Conservation (phyloP, 2,329 filamentous ascomycete species). For the Monosporascus cannonballus region DNA sequence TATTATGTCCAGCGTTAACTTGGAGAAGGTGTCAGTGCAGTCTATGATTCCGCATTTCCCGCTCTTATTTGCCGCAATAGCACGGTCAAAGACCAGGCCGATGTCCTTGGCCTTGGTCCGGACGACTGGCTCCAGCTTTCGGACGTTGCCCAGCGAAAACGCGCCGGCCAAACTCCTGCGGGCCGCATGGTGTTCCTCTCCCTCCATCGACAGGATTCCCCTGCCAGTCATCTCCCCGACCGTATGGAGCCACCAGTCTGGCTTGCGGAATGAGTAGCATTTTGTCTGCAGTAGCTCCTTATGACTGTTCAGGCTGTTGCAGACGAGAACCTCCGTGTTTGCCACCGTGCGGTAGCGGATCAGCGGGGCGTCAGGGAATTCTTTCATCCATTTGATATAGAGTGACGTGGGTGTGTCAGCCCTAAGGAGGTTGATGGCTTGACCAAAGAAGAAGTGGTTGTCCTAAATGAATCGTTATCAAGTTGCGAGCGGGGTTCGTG, state of each 20-base stretch:
- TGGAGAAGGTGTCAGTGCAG: constrained; percentile 4
- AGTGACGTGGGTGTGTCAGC: constrained; percentile 11
- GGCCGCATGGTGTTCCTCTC: constrained; percentile 5
- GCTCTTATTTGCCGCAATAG: background rate
- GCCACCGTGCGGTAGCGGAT: constrained; percentile 22
- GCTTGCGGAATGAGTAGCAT: constrained; percentile 16
- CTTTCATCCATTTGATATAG: constrained; percentile 19
- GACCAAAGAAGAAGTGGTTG: constrained; percentile 16
- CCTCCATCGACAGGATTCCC: constrained; percentile 8
- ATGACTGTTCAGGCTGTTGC: constrained; percentile 18
- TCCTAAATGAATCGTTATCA: constrained; percentile 5
- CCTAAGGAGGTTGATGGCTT: constrained; percentile 13
- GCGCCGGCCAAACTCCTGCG: constrained; percentile 7
- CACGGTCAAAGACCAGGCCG: constrained; percentile 1
- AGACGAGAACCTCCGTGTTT: constrained; percentile 21
- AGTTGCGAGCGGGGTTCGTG: too few relatives aligned
- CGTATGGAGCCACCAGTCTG: constrained; percentile 6
- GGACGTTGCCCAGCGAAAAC: constrained; percentile 8
- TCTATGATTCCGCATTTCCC: constrained; percentile 4
- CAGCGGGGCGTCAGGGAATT: constrained; percentile 20
- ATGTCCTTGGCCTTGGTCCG: constrained; percentile 4
- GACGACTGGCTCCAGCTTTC: constrained; percentile 8
- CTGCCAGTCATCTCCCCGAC: constrained; percentile 6
- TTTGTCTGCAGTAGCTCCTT: constrained; percentile 24
- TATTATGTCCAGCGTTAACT: constrained; percentile 10